These are phyloP conservation scores for Hemileia vastatrix DNA, from an alignment of 1,284 basidiomycete genomes.

Conservation along the genomic window DNA sequence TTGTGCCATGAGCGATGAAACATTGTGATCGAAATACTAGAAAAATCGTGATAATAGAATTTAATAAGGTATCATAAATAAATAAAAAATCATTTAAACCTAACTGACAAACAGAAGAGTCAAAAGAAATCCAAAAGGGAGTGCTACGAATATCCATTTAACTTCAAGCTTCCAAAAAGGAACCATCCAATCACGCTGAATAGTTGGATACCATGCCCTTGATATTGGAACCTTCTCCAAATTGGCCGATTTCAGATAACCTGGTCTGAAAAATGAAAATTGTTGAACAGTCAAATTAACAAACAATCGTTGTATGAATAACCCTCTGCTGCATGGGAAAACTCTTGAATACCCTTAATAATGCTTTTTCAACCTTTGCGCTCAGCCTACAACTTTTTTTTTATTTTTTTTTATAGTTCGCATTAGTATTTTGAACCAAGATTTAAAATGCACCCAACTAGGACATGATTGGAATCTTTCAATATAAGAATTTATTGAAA, in stretches of 20 bases:
- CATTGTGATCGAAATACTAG: conserved; percentile 56
- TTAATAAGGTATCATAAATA: background rate
- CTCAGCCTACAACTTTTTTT: no score
- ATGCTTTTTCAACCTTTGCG: no score
- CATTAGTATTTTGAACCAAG: no score
- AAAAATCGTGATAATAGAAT: background rate
- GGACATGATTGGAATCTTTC: no score
- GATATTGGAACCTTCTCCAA: conserved; percentile 60
- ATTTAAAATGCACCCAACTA: no score
- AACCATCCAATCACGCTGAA: conserved; percentile 71
- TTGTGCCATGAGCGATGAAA: conserved; percentile 76
- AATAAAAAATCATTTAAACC: background rate
- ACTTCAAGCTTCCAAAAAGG: conserved; percentile 80
- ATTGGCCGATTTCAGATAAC: conserved; percentile 54
- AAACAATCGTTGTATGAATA: no score
- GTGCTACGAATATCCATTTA: conserved; percentile 77
- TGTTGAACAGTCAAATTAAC: no score
- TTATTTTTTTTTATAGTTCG: no score
- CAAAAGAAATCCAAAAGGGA: conserved; percentile 48
- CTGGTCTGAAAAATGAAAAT: conserved; percentile 57
- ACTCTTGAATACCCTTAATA: no score
- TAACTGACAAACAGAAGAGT: conserved; percentile 24
- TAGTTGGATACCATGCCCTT: conserved; percentile 62
- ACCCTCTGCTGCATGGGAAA: no score
- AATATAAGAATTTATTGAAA: no score